Base-by-base conservation (phyloP, 2,329 filamentous ascomycete species). In the Seiridium cupressi region DNA sequence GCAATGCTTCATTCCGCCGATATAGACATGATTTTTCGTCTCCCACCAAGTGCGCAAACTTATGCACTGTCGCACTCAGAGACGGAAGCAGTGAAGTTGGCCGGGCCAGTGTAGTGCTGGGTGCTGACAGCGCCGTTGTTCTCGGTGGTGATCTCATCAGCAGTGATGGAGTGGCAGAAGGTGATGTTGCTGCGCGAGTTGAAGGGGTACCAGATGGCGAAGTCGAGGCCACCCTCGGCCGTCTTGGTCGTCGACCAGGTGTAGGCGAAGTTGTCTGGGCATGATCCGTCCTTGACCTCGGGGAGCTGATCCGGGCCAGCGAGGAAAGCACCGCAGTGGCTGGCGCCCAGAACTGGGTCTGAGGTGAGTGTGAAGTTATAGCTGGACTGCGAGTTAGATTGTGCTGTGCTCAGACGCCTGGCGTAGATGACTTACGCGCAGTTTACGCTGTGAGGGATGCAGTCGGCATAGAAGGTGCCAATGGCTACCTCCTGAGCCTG, bases 101-200 rank as follows among this genome's bases (percentile, higher is more conserved):
- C 40, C 4, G 62, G 54, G 35, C 62, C 62, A 26, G 5, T 51
- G 49, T 63, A 63, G 54, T 55, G 60, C 60, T 62, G 44, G 32
- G 44, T 53, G 18, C 44, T 42, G 18, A 58, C 60, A 18, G 62
- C 51, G 55, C 62, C 62, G 57, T 58, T 42, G 49, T 58, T 49
- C 51, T 62, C 57, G 42, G 51, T 35, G 10, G 48, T 36, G 54
- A 63, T 57, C 42, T 63, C 47, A 31, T 34, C 18, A 44, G 62
- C 57, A 13, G 57, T 10, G 40, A 63, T 60, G 36, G 47, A 42
- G 62, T 62, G 57, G 62, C 62, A 63, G 55, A 60, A 63, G 38
- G 62, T 63, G 44, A 63, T 57, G 60, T 63, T 62, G 48, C 53
- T 58, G 35, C 62, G 62, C 44, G 48, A 44, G 62, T 62, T 63